Base-by-base conservation (phyloP, 768 basidiomycete genomes). In the Lyophyllum shimeji region DNA sequence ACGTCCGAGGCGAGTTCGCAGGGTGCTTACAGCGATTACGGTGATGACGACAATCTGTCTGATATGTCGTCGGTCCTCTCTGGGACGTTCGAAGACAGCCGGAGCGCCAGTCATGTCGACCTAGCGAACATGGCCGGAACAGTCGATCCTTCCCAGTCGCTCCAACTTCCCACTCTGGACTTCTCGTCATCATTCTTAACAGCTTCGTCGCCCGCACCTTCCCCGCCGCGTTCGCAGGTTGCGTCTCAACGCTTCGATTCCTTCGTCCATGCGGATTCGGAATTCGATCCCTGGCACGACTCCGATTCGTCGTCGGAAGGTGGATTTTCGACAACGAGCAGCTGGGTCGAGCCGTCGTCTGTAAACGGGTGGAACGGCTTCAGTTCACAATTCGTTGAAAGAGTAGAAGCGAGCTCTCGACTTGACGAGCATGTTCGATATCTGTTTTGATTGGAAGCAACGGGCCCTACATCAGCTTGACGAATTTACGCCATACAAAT, bases 161-260 rank as follows among this genome's bases (percentile, higher is more conserved):
- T 95, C 55, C 70, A 93, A 11, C 72, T 93, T n/a, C 90, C 91
- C 4, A 88, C 83, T 1, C 77, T 92, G 50, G 89, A 91, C 66
- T 80, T 89, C 59, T 87, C 88, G 0, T 79, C 84, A 5, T 70
- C 76, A 7, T 81, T 79, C 65, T 55, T 70, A 40, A 67, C 46
- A 12, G 34, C 44, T 1, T 42, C 57, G 15, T 60, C 57, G 15
- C 58, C 54, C 33, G 45, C 46, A 21, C 57, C 55, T 6, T 55
- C 63, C 9, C 60, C 57, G 2, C 40, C 37, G 29, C 47, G 37
- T 18, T 49, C 20, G 4, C 43, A 29, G 17, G 46, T 27, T 46
- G 27, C 46, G 7, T 46, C 64, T n/a, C 40, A 57, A 25, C 21
- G 39, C 40, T 15, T 56, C 47, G 29, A 59, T 24, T 45, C 57